Percentiles rank a stretch among this genome's conserved stretches.
These are phyloP conservation scores for Boletus coccyginus DNA, from an alignment of 768 basidiomycete genomes.

Conservation along the genomic window DNA sequence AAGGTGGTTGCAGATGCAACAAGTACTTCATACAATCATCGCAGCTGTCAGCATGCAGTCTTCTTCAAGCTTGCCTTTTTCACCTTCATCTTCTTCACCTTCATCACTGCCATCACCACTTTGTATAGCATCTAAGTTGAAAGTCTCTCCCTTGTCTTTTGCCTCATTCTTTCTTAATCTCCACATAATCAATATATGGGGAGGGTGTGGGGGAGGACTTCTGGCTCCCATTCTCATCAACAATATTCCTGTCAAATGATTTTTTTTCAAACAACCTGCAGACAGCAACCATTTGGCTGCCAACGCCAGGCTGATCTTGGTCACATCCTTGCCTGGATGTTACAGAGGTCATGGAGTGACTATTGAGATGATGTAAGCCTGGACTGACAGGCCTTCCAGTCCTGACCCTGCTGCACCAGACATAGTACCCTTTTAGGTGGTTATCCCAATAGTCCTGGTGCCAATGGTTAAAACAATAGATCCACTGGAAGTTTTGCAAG, in stretches of 20 bases:
- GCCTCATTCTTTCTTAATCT: slow-evolving; percentile 34
- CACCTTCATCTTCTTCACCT: no score
- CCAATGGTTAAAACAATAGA: slow-evolving; percentile 30
- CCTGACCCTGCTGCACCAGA: slow-evolving; percentile 5
- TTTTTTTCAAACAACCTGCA: slow-evolving; percentile 22
- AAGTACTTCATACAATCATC: no score
- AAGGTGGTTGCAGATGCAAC: no score
- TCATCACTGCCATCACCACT: no score
- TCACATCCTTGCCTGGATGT: slow-evolving; percentile 21
- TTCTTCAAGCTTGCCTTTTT: no score
- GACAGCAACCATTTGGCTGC: slow-evolving; percentile 19
- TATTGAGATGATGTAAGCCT: slow-evolving; percentile 22
- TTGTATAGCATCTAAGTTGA: no score
- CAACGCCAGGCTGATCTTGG: slow-evolving; percentile 22
- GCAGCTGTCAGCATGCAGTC: no score
- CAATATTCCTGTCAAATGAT: slow-evolving; percentile 11
- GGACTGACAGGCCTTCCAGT: slow-evolving; percentile 7
- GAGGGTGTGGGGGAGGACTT: slow-evolving; percentile 16
- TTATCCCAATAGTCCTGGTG: slow-evolving; percentile 30
- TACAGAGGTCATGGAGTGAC: slow-evolving; percentile 23
- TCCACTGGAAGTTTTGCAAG: slow-evolving; percentile 28
- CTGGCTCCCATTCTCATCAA: slow-evolving; percentile 12
- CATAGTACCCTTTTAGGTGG: slow-evolving; percentile 8
- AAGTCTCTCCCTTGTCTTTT: no score
- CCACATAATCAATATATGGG: slow-evolving; percentile 12